Evolutionary conservation across 805 yeast genomes (phyloP), one percentile per base, ranked within the genome.

Genomic region (Metschnikowia dekortorum): DNA sequence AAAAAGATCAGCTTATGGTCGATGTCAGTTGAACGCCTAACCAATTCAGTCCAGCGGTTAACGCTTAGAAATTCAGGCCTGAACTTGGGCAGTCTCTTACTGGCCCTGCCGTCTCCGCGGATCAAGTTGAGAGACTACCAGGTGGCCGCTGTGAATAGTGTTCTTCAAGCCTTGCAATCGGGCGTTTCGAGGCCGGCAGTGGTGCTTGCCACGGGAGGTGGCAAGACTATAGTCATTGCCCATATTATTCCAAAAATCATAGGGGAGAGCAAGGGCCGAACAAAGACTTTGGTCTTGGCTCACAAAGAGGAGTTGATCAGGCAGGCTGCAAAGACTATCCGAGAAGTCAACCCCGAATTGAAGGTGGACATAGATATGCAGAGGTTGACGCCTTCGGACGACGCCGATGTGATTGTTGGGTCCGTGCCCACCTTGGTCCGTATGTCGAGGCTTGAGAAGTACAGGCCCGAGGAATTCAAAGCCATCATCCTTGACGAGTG

Each of bases 181-280:
- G 83, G 84, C 1, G 57, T 66, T 2, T 66, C 74, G 16, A 71
- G 94, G 44, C 79, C 89, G 0, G 97, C 92, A 0, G 90, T 89
- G 1, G 85, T 89, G 30, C 65, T 91, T 36, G 96, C 97, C 11
- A 92, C 98, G 0, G 98, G 98, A 0, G 94, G 96, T 10, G 98
- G 98, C 5, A 91, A 91, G 60, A 91, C 97, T 0, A 89, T 89
- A 10, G 82, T 88, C 1, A 86, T 89, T 61, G 66, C 87, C 0
- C 78, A 78, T 54, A 56, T 85, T 39, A 78, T 86, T 2, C 76
- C 80, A 0, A 61, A 68, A 38, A 64, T 81, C 6, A 51, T 62
- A 29, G 74, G 78, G 0, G 10, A 29, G 35, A 14, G 16, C 34
- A 35, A 14, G 2, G 11, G 18, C 7, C 34, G 53, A 35, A 55